Evolutionary conservation across 2,329 filamentous ascomycete species (phyloP), one percentile per base, ranked within the genome.

Genomic region (Byssoonygena ceratinophila): DNA sequence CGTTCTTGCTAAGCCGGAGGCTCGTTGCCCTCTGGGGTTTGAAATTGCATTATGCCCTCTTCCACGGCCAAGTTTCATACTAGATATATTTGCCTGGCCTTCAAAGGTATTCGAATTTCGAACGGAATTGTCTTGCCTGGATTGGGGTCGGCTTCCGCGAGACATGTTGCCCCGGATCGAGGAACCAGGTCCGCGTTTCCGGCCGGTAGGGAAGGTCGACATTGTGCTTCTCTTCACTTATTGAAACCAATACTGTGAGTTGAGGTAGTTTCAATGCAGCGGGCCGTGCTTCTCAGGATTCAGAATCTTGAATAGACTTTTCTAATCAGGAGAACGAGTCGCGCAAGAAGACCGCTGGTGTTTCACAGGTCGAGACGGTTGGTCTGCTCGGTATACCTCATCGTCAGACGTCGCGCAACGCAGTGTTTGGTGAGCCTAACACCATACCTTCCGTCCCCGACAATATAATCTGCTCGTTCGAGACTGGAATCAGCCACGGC

Each of bases 101-200:
- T 46, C 25, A 20, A 6, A 20, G n/a, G 4, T 14, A 40, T 9
- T 44, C 16, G 43, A 23, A 23, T 43, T 18, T 45, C 32, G 41
- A 12, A 27, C 45, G 27, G 49, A 32, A n/a, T 43, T 39, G 40
- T 51, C 23, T n/a, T 49, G 41, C 16, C 41, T 44, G 12, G 41
- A 23, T 23, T 39, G 20, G 27, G 49, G 20, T 12, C 46, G 55
- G 14, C 23, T 43, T 16, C 47, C 41, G 22, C 39, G 39, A 41
- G 43, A 23, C 18, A 36, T 27, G 12, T 52, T 44, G 20, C 52
- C 53, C 11, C 55, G 52, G 23, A 16, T 25, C 12, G 39, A 50
- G 20, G 45, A 41, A 20, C 39, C 23, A 27, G 46, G 16, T 7
- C 55, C 55, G 18, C 55, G 55, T 48, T 39, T 55, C 12, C 49